Evolutionary conservation across 768 basidiomycete species (phyloP).

Genomic region (Lactifluus echinatus): DNA sequence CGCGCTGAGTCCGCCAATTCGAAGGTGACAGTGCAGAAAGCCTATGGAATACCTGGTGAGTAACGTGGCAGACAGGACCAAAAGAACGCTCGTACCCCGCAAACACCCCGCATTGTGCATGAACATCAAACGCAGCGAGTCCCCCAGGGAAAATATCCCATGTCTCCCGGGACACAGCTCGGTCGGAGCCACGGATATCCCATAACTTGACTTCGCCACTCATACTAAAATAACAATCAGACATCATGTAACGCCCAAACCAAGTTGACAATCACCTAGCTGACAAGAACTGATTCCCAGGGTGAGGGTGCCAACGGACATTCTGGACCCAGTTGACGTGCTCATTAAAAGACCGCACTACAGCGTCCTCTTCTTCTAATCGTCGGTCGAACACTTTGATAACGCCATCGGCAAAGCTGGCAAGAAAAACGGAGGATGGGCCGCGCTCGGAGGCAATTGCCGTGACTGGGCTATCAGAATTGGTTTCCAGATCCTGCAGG

Average conservation of each 20-base stretch:
- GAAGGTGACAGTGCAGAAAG: constrained; percentile 47
- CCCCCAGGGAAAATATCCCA: constrained; percentile 65
- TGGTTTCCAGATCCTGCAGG: constrained; percentile 76
- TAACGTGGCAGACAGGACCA: background rate
- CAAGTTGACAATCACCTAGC: constrained; percentile 72
- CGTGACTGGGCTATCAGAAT: constrained; percentile 85
- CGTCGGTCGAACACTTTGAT: constrained; percentile 89
- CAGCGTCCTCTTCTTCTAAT: constrained; percentile 72
- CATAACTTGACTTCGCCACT: constrained; percentile 88
- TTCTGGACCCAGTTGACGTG: constrained; percentile 89
- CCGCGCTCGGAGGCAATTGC: constrained; percentile 71
- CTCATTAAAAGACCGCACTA: constrained; percentile 64
- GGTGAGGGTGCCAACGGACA: constrained; percentile 72
- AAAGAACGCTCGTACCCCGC: constrained; percentile 52
- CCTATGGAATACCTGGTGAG: background rate
- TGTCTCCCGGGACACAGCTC: constrained; percentile 38
- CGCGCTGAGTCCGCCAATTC: constrained; percentile 59
- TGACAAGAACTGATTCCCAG: constrained; percentile 65
- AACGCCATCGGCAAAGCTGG: constrained; percentile 87
- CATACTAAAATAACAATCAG: constrained; percentile 39
- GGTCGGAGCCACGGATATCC: constrained; percentile 67
- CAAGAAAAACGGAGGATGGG: constrained; percentile 71
- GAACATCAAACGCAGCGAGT: constrained; percentile 79
- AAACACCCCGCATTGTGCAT: constrained; percentile 74
- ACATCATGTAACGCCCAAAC: background rate